Conservation (phyloP, 495 filamentous ascomycete genomes). For the Amniculicola lignicola region DNA sequence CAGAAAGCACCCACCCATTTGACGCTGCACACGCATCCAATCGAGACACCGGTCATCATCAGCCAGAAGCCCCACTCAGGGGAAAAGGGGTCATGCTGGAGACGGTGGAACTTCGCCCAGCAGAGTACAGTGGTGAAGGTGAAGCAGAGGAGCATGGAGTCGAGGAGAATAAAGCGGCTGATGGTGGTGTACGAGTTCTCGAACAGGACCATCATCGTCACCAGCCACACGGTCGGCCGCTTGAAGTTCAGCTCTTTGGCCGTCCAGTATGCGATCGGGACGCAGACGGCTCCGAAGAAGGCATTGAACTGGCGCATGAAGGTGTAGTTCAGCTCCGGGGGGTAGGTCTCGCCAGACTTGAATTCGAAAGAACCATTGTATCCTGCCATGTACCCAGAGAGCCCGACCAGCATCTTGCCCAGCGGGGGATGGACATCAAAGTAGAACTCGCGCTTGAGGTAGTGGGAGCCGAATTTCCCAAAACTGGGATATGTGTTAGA, state of each 20-base stretch:
- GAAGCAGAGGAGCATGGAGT: constrained; percentile 97
- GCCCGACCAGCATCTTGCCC: constrained; percentile 95
- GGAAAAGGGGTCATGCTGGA: constrained; percentile 79
- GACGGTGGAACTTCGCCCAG: constrained; percentile 91
- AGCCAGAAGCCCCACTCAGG: constrained; percentile 91
- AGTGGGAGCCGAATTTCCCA: constrained; percentile 98
- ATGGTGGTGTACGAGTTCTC: constrained; percentile 99
- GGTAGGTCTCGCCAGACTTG: constrained; percentile 96
- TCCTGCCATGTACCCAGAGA: constrained; percentile 91
- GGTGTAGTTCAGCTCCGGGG: constrained; percentile 89
- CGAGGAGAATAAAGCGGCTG: constrained; percentile 93
- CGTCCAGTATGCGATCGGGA: constrained; percentile 93
- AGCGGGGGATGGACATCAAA: constrained; percentile 98
- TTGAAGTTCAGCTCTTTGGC: constrained; percentile 84
- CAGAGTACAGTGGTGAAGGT: constrained; percentile 94
- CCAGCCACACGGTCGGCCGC: constrained; percentile 84
- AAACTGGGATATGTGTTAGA: constrained; percentile 57
- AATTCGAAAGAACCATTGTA: constrained; percentile 99
- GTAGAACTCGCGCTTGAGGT: constrained; percentile 98
- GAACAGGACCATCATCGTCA: constrained; percentile 94
- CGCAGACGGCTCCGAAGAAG: constrained; percentile 85
- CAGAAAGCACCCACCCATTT: constrained; percentile 97
- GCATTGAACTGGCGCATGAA: constrained; percentile 99
- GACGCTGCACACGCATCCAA: constrained; percentile 96
- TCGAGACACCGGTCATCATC: constrained; percentile 83